These are phyloP conservation scores for Euphorbia corollata DNA, from an alignment of 441 rosid species.

Conservation along the genomic window DNA sequence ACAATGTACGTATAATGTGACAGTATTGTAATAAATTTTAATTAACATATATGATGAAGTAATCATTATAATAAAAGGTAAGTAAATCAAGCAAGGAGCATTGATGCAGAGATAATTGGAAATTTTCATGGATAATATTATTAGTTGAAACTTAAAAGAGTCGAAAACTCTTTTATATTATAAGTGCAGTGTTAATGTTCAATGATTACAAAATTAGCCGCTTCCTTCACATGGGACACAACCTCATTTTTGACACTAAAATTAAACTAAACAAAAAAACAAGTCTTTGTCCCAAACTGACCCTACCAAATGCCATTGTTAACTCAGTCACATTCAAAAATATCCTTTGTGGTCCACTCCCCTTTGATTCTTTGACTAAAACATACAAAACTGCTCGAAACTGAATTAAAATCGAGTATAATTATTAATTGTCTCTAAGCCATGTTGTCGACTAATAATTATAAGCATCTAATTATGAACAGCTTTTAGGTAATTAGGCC, in stretches of 20 bases:
- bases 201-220: not conserved
- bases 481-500: not conserved
- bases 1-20: not conserved
- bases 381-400: no score
- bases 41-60: not conserved
- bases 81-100: not conserved
- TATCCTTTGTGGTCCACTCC: no score
- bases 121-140: no score
- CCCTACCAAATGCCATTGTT: not conserved
- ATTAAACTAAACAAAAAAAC: not conserved
- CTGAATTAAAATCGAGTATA: no score
- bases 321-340: not conserved
- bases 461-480: slow-evolving; percentile 8
- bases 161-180: no score
- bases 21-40: not conserved
- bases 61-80: not conserved
- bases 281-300: not conserved
- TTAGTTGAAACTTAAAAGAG: no score
- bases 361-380: no score
- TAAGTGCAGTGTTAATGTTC: no score
- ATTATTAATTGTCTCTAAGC: no score
- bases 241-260: no score
- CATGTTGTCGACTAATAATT: not conserved
- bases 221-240: slow-evolving; percentile 15
- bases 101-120: not conserved